Evolutionary conservation across 2,329 filamentous ascomycete genomes (phyloP).

Genomic region (Calonectria pteridis): DNA sequence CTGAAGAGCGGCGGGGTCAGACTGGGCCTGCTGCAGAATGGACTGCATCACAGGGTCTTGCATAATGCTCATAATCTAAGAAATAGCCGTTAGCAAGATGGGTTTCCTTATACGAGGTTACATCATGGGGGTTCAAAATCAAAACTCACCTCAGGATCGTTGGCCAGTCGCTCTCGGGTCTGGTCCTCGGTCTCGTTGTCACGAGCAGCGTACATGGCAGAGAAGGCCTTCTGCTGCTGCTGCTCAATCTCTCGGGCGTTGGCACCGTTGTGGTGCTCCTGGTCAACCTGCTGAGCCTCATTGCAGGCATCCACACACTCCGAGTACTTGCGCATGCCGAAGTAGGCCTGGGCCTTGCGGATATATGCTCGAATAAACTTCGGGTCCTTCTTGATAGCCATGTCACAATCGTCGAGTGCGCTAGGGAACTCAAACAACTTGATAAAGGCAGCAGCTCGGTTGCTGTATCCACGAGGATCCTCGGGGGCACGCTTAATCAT

Average conservation of each 20-base stretch:
- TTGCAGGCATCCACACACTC: conserved; percentile 91
- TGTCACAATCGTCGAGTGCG: conserved; percentile 91
- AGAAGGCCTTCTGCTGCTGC: conserved; percentile 92
- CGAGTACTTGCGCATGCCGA: conserved; percentile 98
- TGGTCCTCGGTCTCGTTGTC: conserved; percentile 97
- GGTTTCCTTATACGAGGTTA: not conserved
- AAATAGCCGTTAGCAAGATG: conserved; percentile 41
- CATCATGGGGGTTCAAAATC: conserved; percentile 27
- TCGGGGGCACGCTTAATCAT: conserved; percentile 97
- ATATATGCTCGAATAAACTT: conserved; percentile 97
- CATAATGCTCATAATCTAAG: conserved; percentile 86
- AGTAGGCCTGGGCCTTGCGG: conserved; percentile 94
- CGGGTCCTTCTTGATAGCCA: conserved; percentile 89
- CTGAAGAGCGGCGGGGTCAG: conserved; percentile 89
- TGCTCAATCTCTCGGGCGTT: conserved; percentile 93
- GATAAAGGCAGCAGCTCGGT: conserved; percentile 95
- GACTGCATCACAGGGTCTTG: conserved; percentile 98
- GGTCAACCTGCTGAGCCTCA: conserved; percentile 83
- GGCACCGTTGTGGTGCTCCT: conserved; percentile 74
- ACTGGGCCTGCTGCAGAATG: conserved; percentile 96
- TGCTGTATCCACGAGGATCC: conserved; percentile 94
- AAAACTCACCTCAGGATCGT: conserved; percentile 85
- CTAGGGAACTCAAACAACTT: conserved; percentile 97
- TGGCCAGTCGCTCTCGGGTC: conserved; percentile 90
- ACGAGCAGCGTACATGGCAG: conserved; percentile 89